Percentiles rank a stretch among this genome's conserved stretches.
phyloP scores from a whole-genome alignment of 495 filamentous ascomycete genomes.

The Neurospora sp. region DNA sequence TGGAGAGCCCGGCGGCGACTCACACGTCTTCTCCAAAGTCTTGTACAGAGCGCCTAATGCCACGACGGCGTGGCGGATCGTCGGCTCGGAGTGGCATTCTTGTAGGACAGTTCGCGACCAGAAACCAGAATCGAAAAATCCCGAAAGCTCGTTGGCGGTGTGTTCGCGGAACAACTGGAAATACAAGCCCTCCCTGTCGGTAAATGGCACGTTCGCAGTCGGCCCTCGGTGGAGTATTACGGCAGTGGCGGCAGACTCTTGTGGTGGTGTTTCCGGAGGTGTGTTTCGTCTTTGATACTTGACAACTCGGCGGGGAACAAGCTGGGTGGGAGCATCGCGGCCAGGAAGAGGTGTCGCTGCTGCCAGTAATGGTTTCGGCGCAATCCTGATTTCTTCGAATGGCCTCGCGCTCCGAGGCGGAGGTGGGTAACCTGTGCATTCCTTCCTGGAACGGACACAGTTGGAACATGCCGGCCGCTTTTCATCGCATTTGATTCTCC shows the following conservation, averaged over 20 bases:
- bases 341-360: conserved; percentile 12
- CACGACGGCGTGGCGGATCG: conserved; percentile 55
- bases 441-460: conserved; percentile 41
- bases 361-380: conserved; percentile 28
- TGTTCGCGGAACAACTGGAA: conserved; percentile 51
- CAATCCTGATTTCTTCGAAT: conserved; percentile 33
- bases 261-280: conserved; percentile 25
- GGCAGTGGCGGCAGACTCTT: not conserved
- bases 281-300: conserved; percentile 21
- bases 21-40: conserved; percentile 42
- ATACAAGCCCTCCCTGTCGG: conserved; percentile 39
- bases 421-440: conserved; percentile 42
- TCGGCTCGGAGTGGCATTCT: conserved; percentile 49
- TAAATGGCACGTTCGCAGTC: conserved; percentile 25
- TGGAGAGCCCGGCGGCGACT: conserved; percentile 37
- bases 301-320: conserved; percentile 14
- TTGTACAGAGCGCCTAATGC: conserved; percentile 56
- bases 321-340: conserved; percentile 11
- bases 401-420: conserved; percentile 31
- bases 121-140: conserved; percentile 52
- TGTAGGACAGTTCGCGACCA: conserved; percentile 50
- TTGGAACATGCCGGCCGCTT: conserved; percentile 46
- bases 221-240: conserved; percentile 19
- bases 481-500: conserved; percentile 60
- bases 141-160: conserved; percentile 48